phyloP scores from a whole-genome alignment of 257 asterid species.

The Avicennia marina region DNA sequence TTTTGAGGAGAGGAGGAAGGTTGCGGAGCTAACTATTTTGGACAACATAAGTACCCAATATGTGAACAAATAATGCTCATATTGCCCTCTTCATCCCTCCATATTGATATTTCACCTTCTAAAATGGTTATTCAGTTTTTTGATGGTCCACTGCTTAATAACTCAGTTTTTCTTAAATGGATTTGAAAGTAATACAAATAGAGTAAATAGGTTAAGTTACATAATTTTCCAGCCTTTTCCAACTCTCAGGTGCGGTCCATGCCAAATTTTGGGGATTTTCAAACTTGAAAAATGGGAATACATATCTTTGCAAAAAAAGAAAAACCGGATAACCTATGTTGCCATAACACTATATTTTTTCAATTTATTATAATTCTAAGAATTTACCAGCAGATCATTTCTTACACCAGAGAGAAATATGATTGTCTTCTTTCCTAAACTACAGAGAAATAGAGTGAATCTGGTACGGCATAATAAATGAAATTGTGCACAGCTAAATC shows the following conservation, averaged over 20 bases:
- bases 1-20: neutral
- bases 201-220: conserved; percentile 6
- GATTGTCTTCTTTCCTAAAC: no score
- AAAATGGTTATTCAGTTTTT: conserved; percentile 10
- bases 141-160: neutral
- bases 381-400: no score
- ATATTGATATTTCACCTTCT: neutral
- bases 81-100: conserved; percentile 12
- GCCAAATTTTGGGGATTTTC: neutral
- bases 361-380: no score
- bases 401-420: no score
- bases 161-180: neutral
- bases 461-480: no score
- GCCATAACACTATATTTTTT: no score
- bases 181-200: neutral
- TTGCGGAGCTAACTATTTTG: conserved; percentile 4
- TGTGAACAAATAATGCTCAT: conserved; percentile 8
- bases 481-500: no score
- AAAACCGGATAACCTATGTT: no score
- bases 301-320: neutral
- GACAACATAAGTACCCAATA: neutral
- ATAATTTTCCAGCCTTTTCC: neutral
- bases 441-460: no score
- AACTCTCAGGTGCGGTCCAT: neutral
- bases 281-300: neutral